Evolutionary conservation across 257 asterid species (phyloP).

Genomic region (Henckelia pumila): DNA sequence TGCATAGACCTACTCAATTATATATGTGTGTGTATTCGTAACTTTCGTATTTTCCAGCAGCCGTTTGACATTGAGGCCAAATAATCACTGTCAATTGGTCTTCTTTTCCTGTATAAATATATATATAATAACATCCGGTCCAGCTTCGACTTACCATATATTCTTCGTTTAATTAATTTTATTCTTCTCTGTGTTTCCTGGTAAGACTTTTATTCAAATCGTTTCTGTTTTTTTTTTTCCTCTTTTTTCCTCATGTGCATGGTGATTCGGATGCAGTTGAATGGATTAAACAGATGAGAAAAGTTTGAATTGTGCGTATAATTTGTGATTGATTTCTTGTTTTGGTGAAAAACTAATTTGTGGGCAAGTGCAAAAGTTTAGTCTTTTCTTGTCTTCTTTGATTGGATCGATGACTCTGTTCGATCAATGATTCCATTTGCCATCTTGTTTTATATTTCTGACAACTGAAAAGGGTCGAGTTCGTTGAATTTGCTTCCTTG

Average conservation of each 20-base stretch:
- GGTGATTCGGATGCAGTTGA: not conserved
- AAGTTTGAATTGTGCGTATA: slow-evolving; percentile 8
- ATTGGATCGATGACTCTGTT: slow-evolving; percentile 7
- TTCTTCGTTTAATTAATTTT: slow-evolving; percentile 17
- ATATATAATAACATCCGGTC: not conserved
- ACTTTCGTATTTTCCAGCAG: slow-evolving; percentile 17
- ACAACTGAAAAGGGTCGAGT: not conserved
- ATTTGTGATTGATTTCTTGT: not conserved
- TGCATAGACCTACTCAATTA: too few species aligned
- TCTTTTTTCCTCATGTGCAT: slow-evolving; percentile 2
- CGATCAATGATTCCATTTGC: slow-evolving; percentile 13
- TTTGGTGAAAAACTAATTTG: not conserved
- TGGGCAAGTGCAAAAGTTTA: slow-evolving; percentile 14
- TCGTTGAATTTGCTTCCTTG: not conserved
- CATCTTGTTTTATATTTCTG: not conserved
- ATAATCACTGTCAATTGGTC: slow-evolving; percentile 19
- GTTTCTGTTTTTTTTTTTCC: not conserved
- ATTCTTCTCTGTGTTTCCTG: not conserved
- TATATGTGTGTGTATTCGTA: too few species aligned
- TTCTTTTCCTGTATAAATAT: not conserved
- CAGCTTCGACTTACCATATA: slow-evolving; percentile 14
- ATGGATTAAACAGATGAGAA: not conserved
- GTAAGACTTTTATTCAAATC: not conserved
- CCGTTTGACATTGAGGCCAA: slow-evolving; percentile 33
- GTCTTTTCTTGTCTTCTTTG: not conserved